Percentiles rank a stretch among this genome's conserved stretches.
phyloP scores from a whole-genome alignment of 257 asterid species.

The Rhazya stricta region DNA sequence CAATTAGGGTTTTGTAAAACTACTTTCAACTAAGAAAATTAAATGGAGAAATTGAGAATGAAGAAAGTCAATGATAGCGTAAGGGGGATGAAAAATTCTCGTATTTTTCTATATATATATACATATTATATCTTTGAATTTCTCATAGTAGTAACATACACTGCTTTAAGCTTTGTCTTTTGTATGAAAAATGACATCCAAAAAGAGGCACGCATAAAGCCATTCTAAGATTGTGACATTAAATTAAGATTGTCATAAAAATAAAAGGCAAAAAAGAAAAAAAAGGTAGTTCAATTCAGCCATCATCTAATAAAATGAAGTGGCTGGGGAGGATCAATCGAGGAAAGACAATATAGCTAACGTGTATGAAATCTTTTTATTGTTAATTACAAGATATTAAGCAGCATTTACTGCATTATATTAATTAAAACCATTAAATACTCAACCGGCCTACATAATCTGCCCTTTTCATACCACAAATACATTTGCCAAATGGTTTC shows the following conservation, averaged over 20 bases:
- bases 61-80: no score
- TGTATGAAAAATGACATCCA: no score
- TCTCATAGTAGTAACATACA: no score
- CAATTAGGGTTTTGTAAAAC: no score
- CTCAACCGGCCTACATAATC: background rate
- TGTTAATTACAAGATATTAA: background rate
- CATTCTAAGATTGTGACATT: background rate
- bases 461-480: no score
- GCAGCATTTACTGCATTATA: background rate
- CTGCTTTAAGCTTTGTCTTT: background rate
- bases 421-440: background rate
- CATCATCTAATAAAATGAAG: conserved; percentile 1
- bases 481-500: no score
- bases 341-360: conserved; percentile 6
- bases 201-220: background rate
- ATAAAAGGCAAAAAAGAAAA: background rate
- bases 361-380: background rate
- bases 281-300: background rate
- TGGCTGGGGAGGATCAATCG: background rate
- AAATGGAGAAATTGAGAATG: no score
- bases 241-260: background rate
- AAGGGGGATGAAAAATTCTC: no score
- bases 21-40: no score
- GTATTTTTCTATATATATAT: no score
- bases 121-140: no score